These are phyloP conservation scores for Epichloe coenophiala DNA, from an alignment of 2,329 filamentous ascomycete genomes.

Conservation along the genomic window DNA sequence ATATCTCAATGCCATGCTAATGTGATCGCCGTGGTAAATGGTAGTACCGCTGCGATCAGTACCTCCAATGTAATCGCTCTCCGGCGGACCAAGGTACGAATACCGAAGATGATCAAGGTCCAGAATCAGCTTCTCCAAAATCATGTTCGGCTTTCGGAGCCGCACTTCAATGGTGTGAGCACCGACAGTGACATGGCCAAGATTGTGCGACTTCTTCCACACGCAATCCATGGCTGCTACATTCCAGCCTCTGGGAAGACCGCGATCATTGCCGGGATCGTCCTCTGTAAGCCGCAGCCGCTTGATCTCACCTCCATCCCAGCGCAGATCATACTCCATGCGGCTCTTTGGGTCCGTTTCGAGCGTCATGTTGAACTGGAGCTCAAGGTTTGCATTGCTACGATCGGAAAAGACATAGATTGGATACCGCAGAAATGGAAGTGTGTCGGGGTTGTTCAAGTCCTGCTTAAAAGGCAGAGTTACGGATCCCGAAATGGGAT, in stretches of 20 bases:
- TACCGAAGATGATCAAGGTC: slow-evolving; percentile 18
- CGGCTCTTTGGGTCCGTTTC: slow-evolving; percentile 35
- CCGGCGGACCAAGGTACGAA: slow-evolving; percentile 23
- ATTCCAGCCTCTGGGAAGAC: slow-evolving; percentile 34
- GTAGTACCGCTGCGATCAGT: neutral
- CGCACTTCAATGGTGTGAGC: slow-evolving; percentile 17
- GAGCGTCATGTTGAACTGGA: slow-evolving; percentile 27
- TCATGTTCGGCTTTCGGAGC: slow-evolving; percentile 19
- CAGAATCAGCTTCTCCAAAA: slow-evolving; percentile 24
- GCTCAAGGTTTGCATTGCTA: slow-evolving; percentile 13
- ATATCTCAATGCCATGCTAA: slow-evolving; percentile 4
- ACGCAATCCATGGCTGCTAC: slow-evolving; percentile 34
- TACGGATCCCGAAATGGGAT: slow-evolving; percentile 11
- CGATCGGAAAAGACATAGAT: slow-evolving; percentile 18
- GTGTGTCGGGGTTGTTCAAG: slow-evolving; percentile 7
- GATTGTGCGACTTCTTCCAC: slow-evolving; percentile 29
- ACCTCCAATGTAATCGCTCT: slow-evolving; percentile 12
- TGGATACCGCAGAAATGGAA: slow-evolving; percentile 15
- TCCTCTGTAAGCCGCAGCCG: slow-evolving; percentile 19
- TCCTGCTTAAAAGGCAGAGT: slow-evolving; percentile 8
- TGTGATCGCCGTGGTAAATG: slow-evolving; percentile 1
- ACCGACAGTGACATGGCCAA: slow-evolving; percentile 13
- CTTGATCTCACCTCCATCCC: slow-evolving; percentile 26
- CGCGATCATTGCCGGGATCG: slow-evolving; percentile 14
- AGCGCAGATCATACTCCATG: slow-evolving; percentile 35